These are phyloP conservation scores for Solanum raphanifolium DNA, from an alignment of 257 asterid genomes.

Conservation along the genomic window DNA sequence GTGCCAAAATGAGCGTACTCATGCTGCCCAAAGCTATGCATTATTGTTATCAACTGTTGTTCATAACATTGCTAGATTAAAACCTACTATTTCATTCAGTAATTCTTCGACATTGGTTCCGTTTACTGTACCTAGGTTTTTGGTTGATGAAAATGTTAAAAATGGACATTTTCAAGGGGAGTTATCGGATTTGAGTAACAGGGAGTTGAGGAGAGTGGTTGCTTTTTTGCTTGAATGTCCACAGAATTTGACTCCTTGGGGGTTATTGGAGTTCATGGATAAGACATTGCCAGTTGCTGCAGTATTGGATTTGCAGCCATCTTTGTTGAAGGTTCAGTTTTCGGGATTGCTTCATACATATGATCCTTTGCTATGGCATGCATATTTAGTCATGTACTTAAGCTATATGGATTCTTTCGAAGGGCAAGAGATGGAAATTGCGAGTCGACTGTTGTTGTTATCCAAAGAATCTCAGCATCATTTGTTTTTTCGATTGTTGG, in stretches of 20 bases:
- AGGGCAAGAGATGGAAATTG: constrained; percentile 67
- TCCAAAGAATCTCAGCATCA: constrained; percentile 63
- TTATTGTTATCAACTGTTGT: constrained; percentile 46
- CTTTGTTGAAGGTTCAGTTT: constrained; percentile 81
- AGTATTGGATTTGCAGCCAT: constrained; percentile 76
- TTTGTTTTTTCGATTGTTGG: constrained; percentile 60
- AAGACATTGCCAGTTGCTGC: constrained; percentile 56
- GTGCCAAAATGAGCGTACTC: constrained; percentile 82
- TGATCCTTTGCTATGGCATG: constrained; percentile 82
- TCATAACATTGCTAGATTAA: constrained; percentile 38
- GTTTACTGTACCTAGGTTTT: constrained; percentile 50
- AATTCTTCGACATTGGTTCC: constrained; percentile 61
- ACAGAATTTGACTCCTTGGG: constrained; percentile 57
- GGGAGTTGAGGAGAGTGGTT: constrained; percentile 72
- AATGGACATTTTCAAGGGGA: constrained; percentile 37
- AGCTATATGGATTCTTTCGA: constrained; percentile 54
- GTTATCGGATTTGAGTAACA: constrained; percentile 18
- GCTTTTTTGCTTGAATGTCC: constrained; percentile 80
- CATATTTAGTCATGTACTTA: constrained; percentile 50
- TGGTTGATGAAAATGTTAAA: constrained; percentile 19
- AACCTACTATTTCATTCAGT: constrained; percentile 34
- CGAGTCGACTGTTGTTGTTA: constrained; percentile 45
- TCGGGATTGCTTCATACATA: constrained; percentile 68
- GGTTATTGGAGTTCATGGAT: constrained; percentile 62
- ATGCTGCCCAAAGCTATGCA: constrained; percentile 61